Base-by-base conservation (phyloP, 2,329 filamentous ascomycete genomes). In the Aspergillus cejpii region DNA sequence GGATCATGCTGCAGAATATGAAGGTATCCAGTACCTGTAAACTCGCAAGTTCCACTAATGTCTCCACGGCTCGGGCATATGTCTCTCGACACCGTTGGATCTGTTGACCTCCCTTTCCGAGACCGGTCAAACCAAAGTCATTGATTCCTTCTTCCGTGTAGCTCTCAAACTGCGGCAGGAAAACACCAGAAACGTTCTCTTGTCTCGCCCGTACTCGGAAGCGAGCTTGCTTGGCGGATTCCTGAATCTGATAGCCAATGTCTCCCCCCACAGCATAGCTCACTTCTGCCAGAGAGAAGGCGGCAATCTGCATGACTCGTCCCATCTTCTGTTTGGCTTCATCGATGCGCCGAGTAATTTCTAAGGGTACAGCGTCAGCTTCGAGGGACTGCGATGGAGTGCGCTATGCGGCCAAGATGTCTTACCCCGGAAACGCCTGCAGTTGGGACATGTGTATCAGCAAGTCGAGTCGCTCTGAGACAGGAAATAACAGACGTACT, bases 271-370 rank as follows among this genome's bases (percentile, higher is more conserved):
- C 89, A 20, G 92, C 92, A 62, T 98, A 98, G 39, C 89, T 94
- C 45, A 98, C 92, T 73, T 97, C 92, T 48, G 92, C 92, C 14
- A 98, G 79, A 34, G 91, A 97, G 72, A 98, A 97, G 37, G 92
- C 90, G 31, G 92, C 92, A 62, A 98, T 94, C 69, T 97, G 91
- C 92, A 98, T 98, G 28, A 98, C 92, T 26, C 91, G 81, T 46
- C 92, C 92, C 91, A 98, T 98, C 75, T 98, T 98, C 59, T 90
- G 86, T 72, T 98, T 98, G 33, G 92, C 92, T 69, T 98, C 92
- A 73, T 98, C 91, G 70, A 98, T 98, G 63, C 92, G 85, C 66
- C 83, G 82, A 39, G 92, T 96, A 62, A 98, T 98, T 62, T 98
- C 92, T 87, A 65, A 55, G 15, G 59, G 43, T 20, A 23, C 37